Conservation (phyloP, 352 stramenopile species). For the Globisporangium sylvaticum region DNA sequence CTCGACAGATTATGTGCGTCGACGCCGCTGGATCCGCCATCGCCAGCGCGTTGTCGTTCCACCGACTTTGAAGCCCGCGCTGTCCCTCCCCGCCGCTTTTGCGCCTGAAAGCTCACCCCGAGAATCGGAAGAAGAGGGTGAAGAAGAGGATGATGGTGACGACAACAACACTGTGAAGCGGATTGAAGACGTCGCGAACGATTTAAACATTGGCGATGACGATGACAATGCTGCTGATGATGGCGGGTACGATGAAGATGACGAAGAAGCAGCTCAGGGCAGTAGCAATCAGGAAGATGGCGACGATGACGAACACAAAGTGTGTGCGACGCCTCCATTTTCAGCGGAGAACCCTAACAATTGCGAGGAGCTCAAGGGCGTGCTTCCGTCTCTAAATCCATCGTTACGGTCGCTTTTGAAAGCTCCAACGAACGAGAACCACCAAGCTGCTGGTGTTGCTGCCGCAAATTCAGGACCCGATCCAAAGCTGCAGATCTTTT, state of each 20-base stretch:
- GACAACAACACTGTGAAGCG: constrained; percentile 7
- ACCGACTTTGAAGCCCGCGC: background rate
- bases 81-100: background rate
- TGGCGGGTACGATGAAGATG: constrained; percentile 23
- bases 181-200: constrained; percentile 6
- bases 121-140: background rate
- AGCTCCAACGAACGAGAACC: background rate
- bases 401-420: constrained; percentile 9
- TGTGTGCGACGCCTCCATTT: constrained; percentile 5
- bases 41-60: constrained; percentile 30
- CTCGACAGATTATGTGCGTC: constrained; percentile 64
- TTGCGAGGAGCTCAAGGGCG: constrained; percentile 5
- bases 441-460: background rate
- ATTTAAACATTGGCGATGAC: constrained; percentile 22
- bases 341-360: constrained; percentile 1
- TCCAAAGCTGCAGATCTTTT: constrained; percentile 25
- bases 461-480: background rate
- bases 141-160: background rate
- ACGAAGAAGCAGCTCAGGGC: constrained; percentile 13
- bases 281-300: constrained; percentile 6
- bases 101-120: background rate
- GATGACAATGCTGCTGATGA: constrained; percentile 29
- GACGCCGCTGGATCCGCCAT: constrained; percentile 58
- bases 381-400: constrained; percentile 8
- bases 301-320: background rate